Base-by-base conservation (phyloP, 2,329 filamentous ascomycete species). In the Penicillium olsonii region DNA sequence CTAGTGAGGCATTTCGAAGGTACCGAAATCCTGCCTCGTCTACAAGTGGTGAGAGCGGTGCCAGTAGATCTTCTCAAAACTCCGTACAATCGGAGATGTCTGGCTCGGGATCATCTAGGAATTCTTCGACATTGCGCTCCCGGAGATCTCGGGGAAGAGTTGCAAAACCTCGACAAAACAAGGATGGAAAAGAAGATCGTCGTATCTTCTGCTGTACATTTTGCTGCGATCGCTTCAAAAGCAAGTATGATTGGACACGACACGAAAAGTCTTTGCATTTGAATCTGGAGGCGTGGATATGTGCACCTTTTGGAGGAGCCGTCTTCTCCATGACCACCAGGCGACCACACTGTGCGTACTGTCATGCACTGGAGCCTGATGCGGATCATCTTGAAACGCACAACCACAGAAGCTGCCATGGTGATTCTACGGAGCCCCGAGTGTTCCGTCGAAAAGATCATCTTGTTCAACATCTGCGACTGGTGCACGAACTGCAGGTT, bases 401-500 rank as follows among this genome's bases (percentile, higher is more conserved):
- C 58, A 76, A 78, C 38, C 74, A 80, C 52, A 54, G 61, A 10
- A 67, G 69, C 7, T 81, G 78, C 57, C 73, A 72, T 74, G 20
- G 22, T 11, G 37, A 39, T 18, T 27, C 37, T 10, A 39, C 20
- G 29, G 77, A 78, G 37, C 68, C 73, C 19, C 69, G 76, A 17
- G 78, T 75, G 0, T 81, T 82, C 59, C 78, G 76, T 52, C 69
- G 78, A 5, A 81, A 81, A 58, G 78, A 81, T 50, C 78, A 81
- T 51, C 67, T 82, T 1, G 67, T 77, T 24, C 78, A 82, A 54
- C 78, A 81, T 61, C 59, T 81, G 14, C 71, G 77, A 6, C 65
- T 80, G 14, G 75, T 80, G 62, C 78, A 82, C 34, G 51, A 68
- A 64, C 38, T 78, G 68, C 56, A 75, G 69, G 45, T 44, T 4